Base-by-base conservation (phyloP, 441 rosid genomes). In the Populus hybrid region DNA sequence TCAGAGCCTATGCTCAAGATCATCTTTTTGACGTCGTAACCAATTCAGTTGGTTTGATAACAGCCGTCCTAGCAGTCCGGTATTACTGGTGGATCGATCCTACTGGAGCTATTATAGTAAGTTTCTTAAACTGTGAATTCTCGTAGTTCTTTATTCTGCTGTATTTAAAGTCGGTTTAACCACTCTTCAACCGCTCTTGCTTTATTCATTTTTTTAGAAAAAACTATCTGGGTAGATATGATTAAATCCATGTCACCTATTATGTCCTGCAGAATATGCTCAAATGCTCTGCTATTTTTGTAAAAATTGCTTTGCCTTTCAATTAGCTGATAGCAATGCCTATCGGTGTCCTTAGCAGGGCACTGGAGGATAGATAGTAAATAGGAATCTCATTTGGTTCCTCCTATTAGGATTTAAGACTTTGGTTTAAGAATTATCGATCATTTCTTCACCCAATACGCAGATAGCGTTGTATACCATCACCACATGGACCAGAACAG, bases 61-160 rank as follows among this genome's bases (percentile, higher is more conserved):
- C 89, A 9, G 89, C 87, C n/a, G 84, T 86, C 3, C 70, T 86
- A 8, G 86, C 93, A 10, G 69, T 88, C 74, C 77, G 67, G 68
- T 77, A 80, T 82, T 14, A 20, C 76, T 89, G 89, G 91, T 89
- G 90, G 89, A 85, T 89, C 11, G 93, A 89, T 77, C 91, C 90
- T 5, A 61, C 78, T 2, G 91, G 89, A 24, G 90, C 90, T 64
- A 83, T 86, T 1, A 66, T 88, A 0, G 91, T 86, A 40, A 81
- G 88, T 83, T 71, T 34, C 77, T 10, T 61, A 46, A 46, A 46
- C 28, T 4, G 5, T 1, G 12, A 10, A 61, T 61, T 61, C 66
- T 1, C 23, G 26, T 2, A 9, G 2, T 21, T 61, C 14, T 21
- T 21, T 61, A 21, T 1, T 14, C 6, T 21, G 26, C 5, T n/a